Percentiles rank a stretch among this genome's conserved stretches.
Evolutionary conservation across 306 rosid genomes (phyloP).

Genomic region (Herpetospermum pedunculosum): DNA sequence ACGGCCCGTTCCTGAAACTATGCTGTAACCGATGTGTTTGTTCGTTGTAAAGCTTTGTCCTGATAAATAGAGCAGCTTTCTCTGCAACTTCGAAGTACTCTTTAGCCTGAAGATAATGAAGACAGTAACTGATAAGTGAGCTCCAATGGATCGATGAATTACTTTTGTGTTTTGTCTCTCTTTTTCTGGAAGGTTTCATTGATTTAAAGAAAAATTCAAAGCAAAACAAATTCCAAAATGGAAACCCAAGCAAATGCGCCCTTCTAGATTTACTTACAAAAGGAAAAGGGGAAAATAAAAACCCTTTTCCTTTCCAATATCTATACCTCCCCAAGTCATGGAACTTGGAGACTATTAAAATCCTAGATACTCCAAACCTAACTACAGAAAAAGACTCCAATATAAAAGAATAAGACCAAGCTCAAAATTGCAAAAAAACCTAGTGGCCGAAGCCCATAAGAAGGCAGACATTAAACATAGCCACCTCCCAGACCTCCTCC

Average conservation of each 20-base stretch:
- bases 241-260: not conserved
- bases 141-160: not conserved
- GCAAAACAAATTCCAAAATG: not conserved
- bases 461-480: no score
- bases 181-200: not conserved
- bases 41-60: constrained; percentile 49
- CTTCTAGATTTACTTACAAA: not conserved
- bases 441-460: no score
- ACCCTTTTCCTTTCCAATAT: no score
- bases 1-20: constrained; percentile 79
- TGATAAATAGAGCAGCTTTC: constrained; percentile 63
- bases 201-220: not conserved
- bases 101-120: constrained; percentile 39
- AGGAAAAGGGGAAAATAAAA: no score
- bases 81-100: constrained; percentile 66
- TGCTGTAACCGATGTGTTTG: constrained; percentile 54
- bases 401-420: no score
- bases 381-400: no score
- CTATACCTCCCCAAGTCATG: no score
- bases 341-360: no score
- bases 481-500: no score
- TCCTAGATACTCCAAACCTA: no score
- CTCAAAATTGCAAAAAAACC: no score
- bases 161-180: not conserved
- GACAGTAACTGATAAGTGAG: constrained; percentile 6